A percentile compares a stretch with the other conserved stretches of the same genome.
Evolutionary conservation across 495 filamentous ascomycete species (phyloP).

Genomic region (Lophium mytilinum): DNA sequence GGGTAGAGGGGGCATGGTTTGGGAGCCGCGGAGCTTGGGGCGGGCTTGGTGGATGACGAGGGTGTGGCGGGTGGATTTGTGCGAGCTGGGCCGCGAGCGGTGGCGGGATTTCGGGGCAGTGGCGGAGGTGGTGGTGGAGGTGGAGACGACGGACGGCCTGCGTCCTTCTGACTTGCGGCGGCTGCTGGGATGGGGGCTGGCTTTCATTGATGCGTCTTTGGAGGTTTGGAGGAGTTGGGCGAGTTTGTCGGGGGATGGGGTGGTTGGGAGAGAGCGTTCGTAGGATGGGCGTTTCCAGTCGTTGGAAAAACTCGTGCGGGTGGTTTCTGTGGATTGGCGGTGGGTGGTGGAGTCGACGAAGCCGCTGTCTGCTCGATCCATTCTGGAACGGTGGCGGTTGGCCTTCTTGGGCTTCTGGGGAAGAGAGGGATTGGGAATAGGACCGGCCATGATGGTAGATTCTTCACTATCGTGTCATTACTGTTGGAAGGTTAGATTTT

Average conservation of each 20-base stretch:
- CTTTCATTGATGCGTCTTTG: constrained; percentile 2
- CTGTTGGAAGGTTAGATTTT: not conserved
- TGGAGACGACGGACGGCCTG: constrained; percentile 6
- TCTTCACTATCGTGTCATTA: constrained; percentile 3
- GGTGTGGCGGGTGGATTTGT: constrained; percentile 15
- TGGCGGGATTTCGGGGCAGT: not conserved
- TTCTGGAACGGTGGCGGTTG: constrained; percentile 4
- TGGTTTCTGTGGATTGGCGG: constrained; percentile 3
- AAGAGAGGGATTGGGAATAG: not conserved
- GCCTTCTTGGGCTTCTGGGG: not conserved
- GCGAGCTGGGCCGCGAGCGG: constrained; percentile 3
- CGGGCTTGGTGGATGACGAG: constrained; percentile 13
- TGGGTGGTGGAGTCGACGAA: constrained; percentile 8
- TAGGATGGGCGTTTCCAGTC: too few relatives aligned
- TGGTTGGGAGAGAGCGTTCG: not conserved
- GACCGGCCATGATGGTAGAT: not conserved
- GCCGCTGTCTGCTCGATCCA: constrained; percentile 19
- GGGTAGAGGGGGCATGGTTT: constrained; percentile 8
- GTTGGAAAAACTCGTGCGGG: not conserved
- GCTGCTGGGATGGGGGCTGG: not conserved
- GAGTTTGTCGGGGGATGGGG: not conserved
- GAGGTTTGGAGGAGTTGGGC: not conserved
- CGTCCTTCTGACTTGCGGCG: constrained; percentile 3
- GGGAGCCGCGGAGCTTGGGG: constrained; percentile 18
- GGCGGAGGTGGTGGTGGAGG: constrained; percentile 2